These are phyloP conservation scores for Thraustochytrium sp. DNA, from an alignment of 352 stramenopile genomes.

Conservation along the genomic window DNA sequence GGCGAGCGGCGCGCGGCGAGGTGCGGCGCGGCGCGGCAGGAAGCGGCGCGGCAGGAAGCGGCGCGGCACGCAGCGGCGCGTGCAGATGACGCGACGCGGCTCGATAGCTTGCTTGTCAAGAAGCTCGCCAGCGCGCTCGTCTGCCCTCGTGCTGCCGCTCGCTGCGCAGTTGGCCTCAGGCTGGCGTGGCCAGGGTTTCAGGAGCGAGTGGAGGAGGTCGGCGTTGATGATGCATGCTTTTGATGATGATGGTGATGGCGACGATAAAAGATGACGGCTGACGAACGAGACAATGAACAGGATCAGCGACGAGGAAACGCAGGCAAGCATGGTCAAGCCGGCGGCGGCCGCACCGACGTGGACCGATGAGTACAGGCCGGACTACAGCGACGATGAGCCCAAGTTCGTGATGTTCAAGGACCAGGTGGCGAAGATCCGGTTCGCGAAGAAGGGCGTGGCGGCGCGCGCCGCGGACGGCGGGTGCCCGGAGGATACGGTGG, in stretches of 20 bases:
- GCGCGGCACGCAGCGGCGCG: too few species aligned
- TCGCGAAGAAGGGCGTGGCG: not conserved
- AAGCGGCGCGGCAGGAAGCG: too few species aligned
- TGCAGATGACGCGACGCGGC: too few species aligned
- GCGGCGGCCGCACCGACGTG: not conserved
- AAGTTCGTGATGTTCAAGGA: constrained; percentile 8
- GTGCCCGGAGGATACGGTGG: not conserved
- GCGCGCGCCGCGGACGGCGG: not conserved
- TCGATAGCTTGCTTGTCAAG: too few species aligned
- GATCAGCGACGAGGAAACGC: not conserved
- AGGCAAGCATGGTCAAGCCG: not conserved
- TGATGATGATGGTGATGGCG: not conserved
- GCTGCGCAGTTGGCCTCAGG: too few species aligned
- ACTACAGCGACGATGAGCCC: not conserved
- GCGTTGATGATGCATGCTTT: not conserved
- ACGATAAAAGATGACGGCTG: not conserved
- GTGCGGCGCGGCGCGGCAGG: too few species aligned
- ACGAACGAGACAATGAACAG: not conserved
- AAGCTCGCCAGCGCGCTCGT: too few species aligned
- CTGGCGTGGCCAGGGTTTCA: too few species aligned
- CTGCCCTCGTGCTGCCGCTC: too few species aligned
- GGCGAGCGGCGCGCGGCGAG: too few species aligned
- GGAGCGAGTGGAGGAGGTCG: not conserved
- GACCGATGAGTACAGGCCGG: not conserved
- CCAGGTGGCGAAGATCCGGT: constrained; percentile 14